Conservation (phyloP, 2,329 filamentous ascomycete species). For the Ceratocystis papillata region DNA sequence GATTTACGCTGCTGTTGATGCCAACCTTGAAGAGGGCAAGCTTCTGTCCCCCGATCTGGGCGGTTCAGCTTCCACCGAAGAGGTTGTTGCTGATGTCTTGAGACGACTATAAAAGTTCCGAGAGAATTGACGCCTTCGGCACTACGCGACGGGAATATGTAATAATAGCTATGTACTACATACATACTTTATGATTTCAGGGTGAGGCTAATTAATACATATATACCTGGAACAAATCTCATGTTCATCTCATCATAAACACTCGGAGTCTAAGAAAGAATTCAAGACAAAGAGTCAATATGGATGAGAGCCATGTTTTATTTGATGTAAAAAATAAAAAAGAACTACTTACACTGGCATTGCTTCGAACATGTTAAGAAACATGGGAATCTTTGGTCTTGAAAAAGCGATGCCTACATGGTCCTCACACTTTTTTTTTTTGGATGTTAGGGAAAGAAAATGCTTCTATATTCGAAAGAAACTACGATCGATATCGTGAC, state of each 20-base stretch:
- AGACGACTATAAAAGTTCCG: conserved; percentile 53
- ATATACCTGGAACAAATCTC: background rate
- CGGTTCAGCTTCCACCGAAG: conserved; percentile 70
- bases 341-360: background rate
- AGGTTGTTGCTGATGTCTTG: conserved; percentile 81
- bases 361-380: background rate
- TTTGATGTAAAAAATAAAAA: background rate
- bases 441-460: background rate
- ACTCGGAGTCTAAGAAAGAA: background rate
- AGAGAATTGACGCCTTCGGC: no score
- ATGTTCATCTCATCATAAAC: background rate
- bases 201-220: background rate
- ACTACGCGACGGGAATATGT: background rate
- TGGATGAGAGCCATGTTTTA: background rate
- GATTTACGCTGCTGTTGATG: conserved; percentile 89
- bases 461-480: conserved; percentile 10
- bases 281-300: background rate
- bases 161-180: conserved; percentile 12
- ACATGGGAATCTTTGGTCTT: background rate
- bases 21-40: conserved; percentile 71
- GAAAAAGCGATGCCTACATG: background rate
- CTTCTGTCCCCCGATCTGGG: conserved; percentile 83
- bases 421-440: background rate
- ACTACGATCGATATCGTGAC: conserved; percentile 22
- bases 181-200: background rate